These are phyloP conservation scores for Coemansia sp. DNA, from an alignment of 192 early-diverging fungal genomes.

Conservation along the genomic window DNA sequence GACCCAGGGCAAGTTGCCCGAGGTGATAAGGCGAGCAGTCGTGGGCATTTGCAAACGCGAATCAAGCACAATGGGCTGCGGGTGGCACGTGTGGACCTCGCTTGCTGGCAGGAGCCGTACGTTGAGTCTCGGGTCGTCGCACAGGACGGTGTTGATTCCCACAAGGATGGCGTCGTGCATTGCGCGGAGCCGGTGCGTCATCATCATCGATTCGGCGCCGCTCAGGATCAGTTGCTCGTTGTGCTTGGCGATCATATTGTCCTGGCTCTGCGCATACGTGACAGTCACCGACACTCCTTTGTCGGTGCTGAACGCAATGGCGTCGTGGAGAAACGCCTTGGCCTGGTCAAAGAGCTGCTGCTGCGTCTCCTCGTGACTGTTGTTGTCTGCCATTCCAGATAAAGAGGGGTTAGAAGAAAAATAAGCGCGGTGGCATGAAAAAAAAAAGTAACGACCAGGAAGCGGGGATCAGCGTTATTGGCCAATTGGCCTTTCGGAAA, in stretches of 20 bases:
- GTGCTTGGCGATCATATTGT: conserved; percentile 68
- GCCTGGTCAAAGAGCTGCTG: conserved; percentile 6
- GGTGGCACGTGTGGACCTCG: conserved; percentile 21
- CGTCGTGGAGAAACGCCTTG: conserved; percentile 14
- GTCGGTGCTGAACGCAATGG: conserved; percentile 1
- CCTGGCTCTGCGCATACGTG: conserved; percentile 88
- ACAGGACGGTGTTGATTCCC: conserved; percentile 77
- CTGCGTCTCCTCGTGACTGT: background rate
- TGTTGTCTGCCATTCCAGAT: background rate
- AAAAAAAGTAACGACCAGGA: too few species aligned
- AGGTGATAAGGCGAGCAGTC: conserved; percentile 57
- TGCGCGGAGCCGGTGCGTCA: conserved; percentile 78
- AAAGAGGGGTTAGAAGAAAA: background rate
- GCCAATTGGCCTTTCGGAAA: background rate
- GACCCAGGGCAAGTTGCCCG: conserved; percentile 60
- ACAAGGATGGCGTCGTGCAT: conserved; percentile 83
- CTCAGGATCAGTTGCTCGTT: conserved; percentile 69
- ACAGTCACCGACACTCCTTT: conserved; percentile 64
- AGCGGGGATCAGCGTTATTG: too few species aligned
- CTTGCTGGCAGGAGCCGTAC: conserved; percentile 6
- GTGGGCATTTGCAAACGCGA: conserved; percentile 63
- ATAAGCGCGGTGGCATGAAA: background rate
- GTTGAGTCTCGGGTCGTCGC: conserved; percentile 76
- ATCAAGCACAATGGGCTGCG: conserved; percentile 81
- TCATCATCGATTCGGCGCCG: conserved; percentile 66